These are phyloP conservation scores for Metschnikowia sp. DNA, from an alignment of 805 yeast species.

Conservation along the genomic window DNA sequence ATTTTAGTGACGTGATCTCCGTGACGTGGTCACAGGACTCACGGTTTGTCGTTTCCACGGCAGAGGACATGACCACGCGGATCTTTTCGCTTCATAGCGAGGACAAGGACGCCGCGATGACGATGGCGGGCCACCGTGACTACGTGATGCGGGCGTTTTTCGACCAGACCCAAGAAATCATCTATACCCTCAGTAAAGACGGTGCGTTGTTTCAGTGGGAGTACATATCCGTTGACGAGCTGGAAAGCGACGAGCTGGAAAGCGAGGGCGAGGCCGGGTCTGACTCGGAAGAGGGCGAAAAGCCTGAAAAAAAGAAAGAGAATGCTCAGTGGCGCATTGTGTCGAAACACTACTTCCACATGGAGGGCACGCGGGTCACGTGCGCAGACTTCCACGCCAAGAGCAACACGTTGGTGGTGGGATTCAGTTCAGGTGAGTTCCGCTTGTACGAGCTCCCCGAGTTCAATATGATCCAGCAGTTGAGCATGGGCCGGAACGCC, in stretches of 20 bases:
- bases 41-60: constrained; percentile 78
- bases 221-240: constrained; percentile 54
- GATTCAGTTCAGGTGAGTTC: constrained; percentile 87
- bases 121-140: constrained; percentile 91
- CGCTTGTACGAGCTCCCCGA: constrained; percentile 84
- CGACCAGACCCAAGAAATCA: constrained; percentile 80
- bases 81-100: constrained; percentile 72
- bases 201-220: constrained; percentile 95
- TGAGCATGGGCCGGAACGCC: constrained; percentile 88
- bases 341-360: constrained; percentile 68
- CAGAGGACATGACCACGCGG: constrained; percentile 87
- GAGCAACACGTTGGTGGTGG: constrained; percentile 75
- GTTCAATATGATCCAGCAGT: constrained; percentile 75
- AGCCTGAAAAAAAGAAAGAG: not conserved
- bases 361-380: constrained; percentile 60
- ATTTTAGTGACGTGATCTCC: constrained; percentile 74
- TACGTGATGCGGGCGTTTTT: constrained; percentile 85
- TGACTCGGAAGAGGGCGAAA: not conserved
- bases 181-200: constrained; percentile 89
- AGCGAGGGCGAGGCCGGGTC: constrained; percentile 22
- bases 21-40: constrained; percentile 90
- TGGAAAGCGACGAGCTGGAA: constrained; percentile 33
- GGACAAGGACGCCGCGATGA: constrained; percentile 71
- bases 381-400: constrained; percentile 81
- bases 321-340: constrained; percentile 68